Evolutionary conservation across 306 rosid species (phyloP), one percentile per base, ranked within the genome.

Genomic region (Acmispon strigosus): DNA sequence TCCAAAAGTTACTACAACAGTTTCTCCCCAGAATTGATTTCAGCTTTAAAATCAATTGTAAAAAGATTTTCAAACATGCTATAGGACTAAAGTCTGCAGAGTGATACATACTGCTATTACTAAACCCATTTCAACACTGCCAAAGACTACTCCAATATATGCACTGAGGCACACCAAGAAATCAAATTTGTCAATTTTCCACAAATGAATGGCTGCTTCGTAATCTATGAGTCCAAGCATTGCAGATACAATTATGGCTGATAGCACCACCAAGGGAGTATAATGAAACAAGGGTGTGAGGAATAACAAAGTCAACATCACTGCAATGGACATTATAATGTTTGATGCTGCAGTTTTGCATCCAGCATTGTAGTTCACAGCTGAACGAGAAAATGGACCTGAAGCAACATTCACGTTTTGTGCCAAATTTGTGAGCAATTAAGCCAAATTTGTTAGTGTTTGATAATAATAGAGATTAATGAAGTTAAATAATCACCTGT

Each of bases 351-450:
- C 99, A 3, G 97, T 94, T 54, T 91, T 89, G 92, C 99, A 94
- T 10, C 99, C 99, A 3, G 99, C 96, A 47, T 89, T 94, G 77
- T 79, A 94, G 80, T 94, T 94, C 74, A 94, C 99, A 0, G 99
- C 99, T 2, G 99, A 74, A 43, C 96, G 80, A 0, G 99, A 94
- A 84, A 94, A 94, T 14, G 99, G 97, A 53, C 97, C 98, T 93
- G 92, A 22, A 86, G 66, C 29, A 67, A 44, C 17, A 56, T 57
- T 39, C n/a, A 63, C 32, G 64, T 66, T 19, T 55, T 11, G 22
- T 42, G 22, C n/a, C 43, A 49, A 8, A n/a, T 74, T 58, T 72
- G 58, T 45, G 15, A 60, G 78, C 55, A 57, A 36, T 45, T 70
- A 61, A 64, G 13, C 37, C 8, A 32, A 32, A 39, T 39, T 7